phyloP scores from a whole-genome alignment of 2,329 filamentous ascomycete genomes.

The Fusarium sp. region DNA sequence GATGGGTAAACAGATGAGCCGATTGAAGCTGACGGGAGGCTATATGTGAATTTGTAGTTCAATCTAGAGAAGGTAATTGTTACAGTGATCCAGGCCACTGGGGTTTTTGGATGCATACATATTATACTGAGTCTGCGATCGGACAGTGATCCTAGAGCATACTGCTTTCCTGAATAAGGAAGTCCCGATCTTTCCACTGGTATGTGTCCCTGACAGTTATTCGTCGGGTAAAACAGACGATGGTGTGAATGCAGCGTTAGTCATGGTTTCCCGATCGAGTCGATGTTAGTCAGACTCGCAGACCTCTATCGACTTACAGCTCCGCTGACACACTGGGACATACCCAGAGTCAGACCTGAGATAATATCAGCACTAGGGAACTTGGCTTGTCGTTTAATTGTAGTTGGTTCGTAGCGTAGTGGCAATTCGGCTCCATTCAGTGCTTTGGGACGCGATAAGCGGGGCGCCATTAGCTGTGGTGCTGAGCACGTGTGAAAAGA shows the following conservation, averaged over 20 bases:
- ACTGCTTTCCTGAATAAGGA: neutral
- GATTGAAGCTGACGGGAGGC: neutral
- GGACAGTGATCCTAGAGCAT: neutral
- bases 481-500: neutral
- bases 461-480: neutral
- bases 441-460: no score
- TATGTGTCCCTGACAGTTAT: no score
- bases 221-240: no score
- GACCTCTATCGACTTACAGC: neutral
- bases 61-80: neutral
- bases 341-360: neutral
- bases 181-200: neutral
- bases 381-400: neutral
- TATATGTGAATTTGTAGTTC: rapidly evolving
- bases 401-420: no score
- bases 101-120: rapidly evolving
- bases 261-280: neutral
- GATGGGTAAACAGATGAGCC: rapidly evolving
- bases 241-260: neutral
- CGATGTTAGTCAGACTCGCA: neutral
- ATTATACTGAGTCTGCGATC: neutral
- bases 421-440: no score
- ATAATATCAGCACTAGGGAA: neutral
- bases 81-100: neutral
- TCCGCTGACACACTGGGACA: neutral